A percentile compares a stretch with the other conserved stretches of the same genome.
Conservation (phyloP, 23 red algal species). For the Cyanidioschyzon merolae region DNA sequence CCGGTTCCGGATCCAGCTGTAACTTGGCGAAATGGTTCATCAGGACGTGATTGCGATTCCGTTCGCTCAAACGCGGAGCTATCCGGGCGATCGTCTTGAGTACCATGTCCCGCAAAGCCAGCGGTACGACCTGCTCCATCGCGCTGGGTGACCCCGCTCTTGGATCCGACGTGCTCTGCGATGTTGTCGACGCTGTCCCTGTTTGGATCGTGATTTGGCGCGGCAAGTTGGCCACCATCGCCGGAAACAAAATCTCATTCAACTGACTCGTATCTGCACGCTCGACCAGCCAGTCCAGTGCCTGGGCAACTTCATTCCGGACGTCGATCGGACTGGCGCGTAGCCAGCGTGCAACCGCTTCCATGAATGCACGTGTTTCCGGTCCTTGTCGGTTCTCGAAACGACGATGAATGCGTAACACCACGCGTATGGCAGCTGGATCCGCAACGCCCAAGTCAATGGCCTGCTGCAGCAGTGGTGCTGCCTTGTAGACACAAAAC, state of each 20-base stretch:
- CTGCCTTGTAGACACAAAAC: slow-evolving; percentile 69
- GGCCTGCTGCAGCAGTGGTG: slow-evolving; percentile 53
- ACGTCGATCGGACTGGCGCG: not conserved
- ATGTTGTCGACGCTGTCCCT: not conserved
- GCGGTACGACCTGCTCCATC: slow-evolving; percentile 9
- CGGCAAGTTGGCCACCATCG: slow-evolving; percentile 41
- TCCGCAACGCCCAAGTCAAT: slow-evolving; percentile 45
- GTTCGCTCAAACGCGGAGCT: slow-evolving; percentile 44
- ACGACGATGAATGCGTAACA: not conserved
- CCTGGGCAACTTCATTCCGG: slow-evolving; percentile 44
- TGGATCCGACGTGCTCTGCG: slow-evolving; percentile 13
- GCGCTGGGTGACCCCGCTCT: not conserved
- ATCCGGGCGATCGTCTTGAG: slow-evolving; percentile 67
- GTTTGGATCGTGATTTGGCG: not conserved
- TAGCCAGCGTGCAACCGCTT: slow-evolving; percentile 51
- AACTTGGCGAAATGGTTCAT: slow-evolving; percentile 84
- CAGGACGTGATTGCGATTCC: slow-evolving; percentile 72
- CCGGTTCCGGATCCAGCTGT: slow-evolving; percentile 85
- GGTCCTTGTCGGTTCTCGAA: not conserved
- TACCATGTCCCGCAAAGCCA: slow-evolving; percentile 63
- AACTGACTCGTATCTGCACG: slow-evolving; percentile 35
- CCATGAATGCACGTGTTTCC: not conserved
- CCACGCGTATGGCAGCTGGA: not conserved
- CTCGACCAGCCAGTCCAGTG: slow-evolving; percentile 40
- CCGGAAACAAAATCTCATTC: slow-evolving; percentile 63